These are phyloP conservation scores for Lipomyces chichibuensis DNA, from an alignment of 805 yeast genomes.

Conservation along the genomic window DNA sequence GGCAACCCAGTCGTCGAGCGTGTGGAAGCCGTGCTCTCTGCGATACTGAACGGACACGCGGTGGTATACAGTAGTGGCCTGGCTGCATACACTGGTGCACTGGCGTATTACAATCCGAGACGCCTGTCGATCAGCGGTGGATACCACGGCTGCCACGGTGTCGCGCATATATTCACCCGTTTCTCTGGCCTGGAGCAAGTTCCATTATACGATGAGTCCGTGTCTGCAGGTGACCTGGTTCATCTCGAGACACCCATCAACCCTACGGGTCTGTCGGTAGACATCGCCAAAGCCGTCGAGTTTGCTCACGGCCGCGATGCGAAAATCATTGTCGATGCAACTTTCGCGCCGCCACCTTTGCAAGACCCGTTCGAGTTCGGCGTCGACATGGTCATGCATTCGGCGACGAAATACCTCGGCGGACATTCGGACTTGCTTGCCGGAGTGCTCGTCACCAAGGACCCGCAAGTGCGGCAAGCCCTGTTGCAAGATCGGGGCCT, in stretches of 20 bases:
- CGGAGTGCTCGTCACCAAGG: constrained; percentile 74
- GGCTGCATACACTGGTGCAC: constrained; percentile 75
- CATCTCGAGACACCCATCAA: constrained; percentile 89
- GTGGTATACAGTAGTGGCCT: constrained; percentile 78
- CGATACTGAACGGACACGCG: constrained; percentile 64
- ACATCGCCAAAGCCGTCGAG: constrained; percentile 63
- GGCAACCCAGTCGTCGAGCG: constrained; percentile 73
- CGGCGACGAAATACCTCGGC: constrained; percentile 91
- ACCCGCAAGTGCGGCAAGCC: constrained; percentile 49
- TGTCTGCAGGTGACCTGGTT: constrained; percentile 70
- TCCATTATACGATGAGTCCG: constrained; percentile 49
- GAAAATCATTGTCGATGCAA: constrained; percentile 71
- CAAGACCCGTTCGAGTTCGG: constrained; percentile 80
- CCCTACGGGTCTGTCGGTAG: constrained; percentile 72
- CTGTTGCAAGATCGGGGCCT: constrained; percentile 66
- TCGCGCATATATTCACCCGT: constrained; percentile 64
- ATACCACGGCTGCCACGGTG: constrained; percentile 83
- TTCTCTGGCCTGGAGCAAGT: constrained; percentile 59
- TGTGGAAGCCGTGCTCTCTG: constrained; percentile 65
- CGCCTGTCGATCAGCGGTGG: constrained; percentile 74
- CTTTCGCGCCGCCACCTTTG: constrained; percentile 93
- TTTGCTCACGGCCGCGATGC: constrained; percentile 82
- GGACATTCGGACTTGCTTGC: constrained; percentile 94
- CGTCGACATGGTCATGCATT: constrained; percentile 87
- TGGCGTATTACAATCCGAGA: constrained; percentile 73